Base-by-base conservation (phyloP, 495 filamentous ascomycete genomes). In the Neurospora africana region DNA sequence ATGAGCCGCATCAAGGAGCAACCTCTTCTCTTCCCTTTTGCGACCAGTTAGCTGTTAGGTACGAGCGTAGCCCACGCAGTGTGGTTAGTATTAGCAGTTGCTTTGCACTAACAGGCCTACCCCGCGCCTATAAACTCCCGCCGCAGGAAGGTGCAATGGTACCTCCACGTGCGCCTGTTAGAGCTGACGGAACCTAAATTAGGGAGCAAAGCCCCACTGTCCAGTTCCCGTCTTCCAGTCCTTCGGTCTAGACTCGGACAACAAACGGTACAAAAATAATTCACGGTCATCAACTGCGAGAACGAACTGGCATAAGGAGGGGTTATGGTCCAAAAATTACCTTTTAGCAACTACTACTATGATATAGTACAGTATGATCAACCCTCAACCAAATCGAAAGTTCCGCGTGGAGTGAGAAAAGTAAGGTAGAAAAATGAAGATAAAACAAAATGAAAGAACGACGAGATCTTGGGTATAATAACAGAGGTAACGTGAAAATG, bases 381-480 rank as follows among this genome's bases (percentile, higher is more conserved):
- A 47, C 35, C 38, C 19, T 19, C 5, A 33, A 44, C 15, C 0
- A 33, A 70, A 23, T 8, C 3, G 38, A 44, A 30, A 69, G 61
- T 17, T 69, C 23, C 19, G 33, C 21, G 21, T 38, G 0, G 37
- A 38, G 37, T 11, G 37, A 10, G 9, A 19, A 23, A 19, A 30
- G n/a, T 23, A 70, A 35, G 5, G 68, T 30, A 19, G 4, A 53
- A 23, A 9, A 21, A 21, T 27, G 30, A 9, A 67, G 5, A 3
- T 27, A 47, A 39, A 70, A 58, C 35, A 53, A 65, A 19, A 13
- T 37, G 36, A 33, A 19, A 27, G 9, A 33, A 58, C 2, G 21
- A 40, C 15, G 15, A 17, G 6, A 21, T 27, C 13, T 61, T 61
- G 72, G 72, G 72, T 73, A 73, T 73, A 73, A 68, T 65, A 33